Evolutionary conservation across 116 monocot genomes (phyloP).

Genomic region (Zostera marina): DNA sequence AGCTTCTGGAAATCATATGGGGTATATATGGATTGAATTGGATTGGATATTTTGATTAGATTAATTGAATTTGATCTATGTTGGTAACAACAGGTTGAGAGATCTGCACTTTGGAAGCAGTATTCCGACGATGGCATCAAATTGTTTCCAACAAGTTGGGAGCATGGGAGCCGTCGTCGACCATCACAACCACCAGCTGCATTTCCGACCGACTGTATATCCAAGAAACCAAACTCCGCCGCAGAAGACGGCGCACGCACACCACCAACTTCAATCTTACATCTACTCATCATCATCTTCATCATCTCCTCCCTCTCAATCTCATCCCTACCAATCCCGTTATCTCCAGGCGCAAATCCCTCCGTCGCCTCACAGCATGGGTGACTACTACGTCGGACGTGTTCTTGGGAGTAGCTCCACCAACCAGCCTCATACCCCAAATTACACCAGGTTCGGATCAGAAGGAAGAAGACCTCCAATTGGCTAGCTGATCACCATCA

Average conservation of each 20-base stretch:
- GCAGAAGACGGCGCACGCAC: not conserved
- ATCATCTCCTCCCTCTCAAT: constrained; percentile 18
- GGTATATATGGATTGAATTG: constrained; percentile 22
- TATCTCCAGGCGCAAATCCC: constrained; percentile 15
- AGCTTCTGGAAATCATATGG: constrained; percentile 47
- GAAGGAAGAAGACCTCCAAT: constrained; percentile 1
- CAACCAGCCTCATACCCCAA: constrained; percentile 14
- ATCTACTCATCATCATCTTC: no score
- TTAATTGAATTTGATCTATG: not conserved
- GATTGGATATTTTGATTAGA: not conserved
- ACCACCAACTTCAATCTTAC: constrained; percentile 17
- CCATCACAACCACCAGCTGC: constrained; percentile 31
- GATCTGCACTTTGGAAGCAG: constrained; percentile 35
- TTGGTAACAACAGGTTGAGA: constrained; percentile 28
- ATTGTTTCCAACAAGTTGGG: constrained; percentile 22
- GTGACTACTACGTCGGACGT: constrained; percentile 66
- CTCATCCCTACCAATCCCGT: constrained; percentile 19
- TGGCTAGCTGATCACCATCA: no score
- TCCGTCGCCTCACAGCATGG: constrained; percentile 10
- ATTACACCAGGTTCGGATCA: constrained; percentile 35
- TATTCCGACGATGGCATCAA: constrained; percentile 10
- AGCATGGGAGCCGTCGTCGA: constrained; percentile 21
- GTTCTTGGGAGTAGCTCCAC: constrained; percentile 27
- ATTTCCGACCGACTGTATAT: constrained; percentile 36
- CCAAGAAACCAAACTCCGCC: constrained; percentile 29